These are phyloP conservation scores for Lachnellula subtilissima DNA, from an alignment of 2,329 filamentous ascomycete genomes.

Conservation along the genomic window DNA sequence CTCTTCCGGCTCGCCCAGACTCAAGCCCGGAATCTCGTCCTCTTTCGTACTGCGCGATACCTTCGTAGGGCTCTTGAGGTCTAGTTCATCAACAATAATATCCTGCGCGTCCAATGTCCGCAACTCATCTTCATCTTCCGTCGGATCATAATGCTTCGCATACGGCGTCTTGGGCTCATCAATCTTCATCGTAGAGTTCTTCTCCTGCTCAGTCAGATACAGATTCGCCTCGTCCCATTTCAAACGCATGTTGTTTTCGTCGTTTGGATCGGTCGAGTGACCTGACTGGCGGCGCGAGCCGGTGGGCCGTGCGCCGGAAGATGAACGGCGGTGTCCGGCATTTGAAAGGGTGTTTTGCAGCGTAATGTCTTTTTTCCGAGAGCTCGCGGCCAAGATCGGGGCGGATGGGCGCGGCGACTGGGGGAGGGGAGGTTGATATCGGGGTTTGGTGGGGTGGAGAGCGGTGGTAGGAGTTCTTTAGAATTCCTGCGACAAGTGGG, in stretches of 20 bases:
- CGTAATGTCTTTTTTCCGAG: constrained; percentile 83
- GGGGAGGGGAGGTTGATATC: constrained; percentile 41
- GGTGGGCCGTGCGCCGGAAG: constrained; percentile 63
- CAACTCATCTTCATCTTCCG: constrained; percentile 74
- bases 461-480: constrained; percentile 79
- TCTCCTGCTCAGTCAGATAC: constrained; percentile 94
- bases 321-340: constrained; percentile 81
- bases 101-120: constrained; percentile 62
- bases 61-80: constrained; percentile 38
- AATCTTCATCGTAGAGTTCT: constrained; percentile 96
- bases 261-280: constrained; percentile 20
- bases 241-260: constrained; percentile 63
- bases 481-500: constrained; percentile 60
- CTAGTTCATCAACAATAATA: constrained; percentile 63
- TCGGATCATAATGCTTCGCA: constrained; percentile 83
- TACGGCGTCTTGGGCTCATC: constrained; percentile 98
- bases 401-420: constrained; percentile 26
- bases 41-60: constrained; percentile 37
- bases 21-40: constrained; percentile 86
- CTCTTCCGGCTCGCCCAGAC: constrained; percentile 88
- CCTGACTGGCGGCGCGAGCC: constrained; percentile 39
- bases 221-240: constrained; percentile 99
- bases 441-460: constrained; percentile 44
- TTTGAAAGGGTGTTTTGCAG: constrained; percentile 93
- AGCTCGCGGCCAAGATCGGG: constrained; percentile 33